These are phyloP conservation scores for Aspergillus melleus DNA, from an alignment of 2,329 filamentous ascomycete genomes.

Conservation along the genomic window DNA sequence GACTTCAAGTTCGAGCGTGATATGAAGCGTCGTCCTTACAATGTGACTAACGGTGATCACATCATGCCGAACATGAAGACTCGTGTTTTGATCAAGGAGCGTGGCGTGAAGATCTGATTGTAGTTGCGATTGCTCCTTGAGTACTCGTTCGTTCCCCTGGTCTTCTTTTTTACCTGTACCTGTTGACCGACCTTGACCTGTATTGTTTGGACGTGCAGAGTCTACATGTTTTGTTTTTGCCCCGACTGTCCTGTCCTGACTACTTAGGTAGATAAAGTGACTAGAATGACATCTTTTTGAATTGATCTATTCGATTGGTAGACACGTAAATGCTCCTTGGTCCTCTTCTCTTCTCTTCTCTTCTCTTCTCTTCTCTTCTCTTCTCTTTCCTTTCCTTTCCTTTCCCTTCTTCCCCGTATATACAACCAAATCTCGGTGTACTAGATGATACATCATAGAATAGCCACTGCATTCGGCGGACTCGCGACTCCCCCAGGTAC, in stretches of 20 bases:
- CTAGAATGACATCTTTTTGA: background rate
- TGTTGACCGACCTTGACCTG: background rate
- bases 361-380: too few relatives aligned
- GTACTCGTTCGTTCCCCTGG: background rate
- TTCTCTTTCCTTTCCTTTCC: too few relatives aligned
- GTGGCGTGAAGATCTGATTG: slow-evolving; percentile 2
- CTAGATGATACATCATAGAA: slow-evolving; percentile 42
- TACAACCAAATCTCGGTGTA: background rate
- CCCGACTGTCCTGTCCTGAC: background rate
- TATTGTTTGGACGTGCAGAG: background rate
- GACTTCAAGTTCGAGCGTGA: slow-evolving; percentile 28
- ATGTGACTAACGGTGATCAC: slow-evolving; percentile 30
- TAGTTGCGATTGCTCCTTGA: background rate
- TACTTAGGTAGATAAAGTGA: background rate
- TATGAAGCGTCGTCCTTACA: slow-evolving; percentile 19
- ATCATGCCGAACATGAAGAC: slow-evolving; percentile 26
- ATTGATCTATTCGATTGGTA: background rate
- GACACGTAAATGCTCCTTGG: too few relatives aligned
- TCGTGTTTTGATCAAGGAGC: slow-evolving; percentile 25
- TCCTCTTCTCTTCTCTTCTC: too few relatives aligned
- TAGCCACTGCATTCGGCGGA: slow-evolving; percentile 48
- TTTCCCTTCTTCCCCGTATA: background rate
- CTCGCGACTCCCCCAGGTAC: slow-evolving; percentile 49
- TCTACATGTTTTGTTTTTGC: background rate
- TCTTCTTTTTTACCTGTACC: background rate